These are phyloP conservation scores for Ampelocalamus luodianensis DNA, from an alignment of 176 grass and related monocot genomes.

Conservation along the genomic window DNA sequence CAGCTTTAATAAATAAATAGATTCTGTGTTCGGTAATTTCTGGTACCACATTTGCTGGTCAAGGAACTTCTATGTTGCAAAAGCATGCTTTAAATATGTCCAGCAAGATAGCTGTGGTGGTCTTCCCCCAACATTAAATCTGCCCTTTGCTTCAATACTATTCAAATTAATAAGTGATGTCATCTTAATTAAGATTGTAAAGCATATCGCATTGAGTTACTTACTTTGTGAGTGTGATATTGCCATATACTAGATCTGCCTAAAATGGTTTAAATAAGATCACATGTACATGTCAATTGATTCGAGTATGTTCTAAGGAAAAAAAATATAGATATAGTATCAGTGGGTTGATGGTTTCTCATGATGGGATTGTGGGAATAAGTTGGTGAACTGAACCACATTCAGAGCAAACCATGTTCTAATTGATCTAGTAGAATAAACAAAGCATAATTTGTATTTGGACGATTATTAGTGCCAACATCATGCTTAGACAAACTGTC, in stretches of 20 bases:
- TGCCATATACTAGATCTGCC: constrained; percentile 51
- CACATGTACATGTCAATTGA: constrained; percentile 37
- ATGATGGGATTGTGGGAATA: constrained; percentile 2
- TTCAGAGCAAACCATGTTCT: background rate
- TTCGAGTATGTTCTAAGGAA: background rate
- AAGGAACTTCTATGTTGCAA: constrained; percentile 49
- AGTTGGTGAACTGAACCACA: background rate
- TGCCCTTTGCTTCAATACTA: constrained; percentile 50
- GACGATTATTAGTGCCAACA: background rate
- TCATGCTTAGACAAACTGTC: background rate
- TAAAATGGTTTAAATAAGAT: constrained; percentile 44
- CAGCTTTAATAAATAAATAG: too few species aligned
- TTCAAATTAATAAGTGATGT: constrained; percentile 47
- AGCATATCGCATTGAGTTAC: constrained; percentile 37
- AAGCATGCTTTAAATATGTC: constrained; percentile 68
- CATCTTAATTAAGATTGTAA: constrained; percentile 49
- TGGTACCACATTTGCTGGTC: constrained; percentile 51
- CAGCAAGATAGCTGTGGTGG: constrained; percentile 57
- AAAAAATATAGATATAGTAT: constrained; percentile 23
- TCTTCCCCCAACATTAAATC: constrained; percentile 52
- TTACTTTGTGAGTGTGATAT: constrained; percentile 41
- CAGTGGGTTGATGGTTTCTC: background rate
- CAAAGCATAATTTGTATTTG: constrained; percentile 5
- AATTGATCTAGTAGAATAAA: background rate
- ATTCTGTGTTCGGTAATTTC: constrained; percentile 39